Evolutionary conservation across 2,329 filamentous ascomycete species (phyloP).

Genomic region (Cyphellophora attinorum): DNA sequence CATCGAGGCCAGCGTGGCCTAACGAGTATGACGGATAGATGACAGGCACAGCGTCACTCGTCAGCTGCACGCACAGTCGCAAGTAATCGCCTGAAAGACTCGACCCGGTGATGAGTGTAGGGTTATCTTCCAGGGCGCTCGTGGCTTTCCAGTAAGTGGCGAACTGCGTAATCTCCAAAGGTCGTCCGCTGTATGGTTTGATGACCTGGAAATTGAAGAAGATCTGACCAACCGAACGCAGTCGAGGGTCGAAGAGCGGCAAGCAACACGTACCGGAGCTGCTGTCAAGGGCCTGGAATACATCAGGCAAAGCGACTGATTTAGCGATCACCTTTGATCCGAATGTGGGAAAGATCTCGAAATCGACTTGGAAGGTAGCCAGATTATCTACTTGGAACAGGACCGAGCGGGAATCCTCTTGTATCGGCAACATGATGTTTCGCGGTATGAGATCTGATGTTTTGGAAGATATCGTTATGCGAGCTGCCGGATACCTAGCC

Average conservation of each 20-base stretch:
- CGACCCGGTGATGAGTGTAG: constrained; percentile 83
- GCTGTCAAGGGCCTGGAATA: constrained; percentile 66
- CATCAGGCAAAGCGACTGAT: constrained; percentile 79
- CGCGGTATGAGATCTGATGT: constrained; percentile 91
- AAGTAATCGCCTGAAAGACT: constrained; percentile 95
- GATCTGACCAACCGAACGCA: constrained; percentile 86
- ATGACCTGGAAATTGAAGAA: constrained; percentile 93
- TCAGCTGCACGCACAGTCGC: constrained; percentile 83
- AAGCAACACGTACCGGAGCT: constrained; percentile 74
- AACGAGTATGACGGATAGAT: constrained; percentile 81
- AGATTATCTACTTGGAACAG: constrained; percentile 95
- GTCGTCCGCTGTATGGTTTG: constrained; percentile 86
- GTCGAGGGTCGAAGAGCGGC: constrained; percentile 82
- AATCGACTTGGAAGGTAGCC: constrained; percentile 87
- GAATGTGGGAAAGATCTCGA: constrained; percentile 95
- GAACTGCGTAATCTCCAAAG: constrained; percentile 93
- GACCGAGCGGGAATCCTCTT: constrained; percentile 87
- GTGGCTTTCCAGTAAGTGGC: constrained; percentile 99
- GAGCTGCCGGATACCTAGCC: constrained; percentile 88
- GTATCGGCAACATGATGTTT: constrained; percentile 89
- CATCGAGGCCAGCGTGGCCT: constrained; percentile 62
- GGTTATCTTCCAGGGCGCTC: constrained; percentile 79
- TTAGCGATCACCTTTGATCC: constrained; percentile 96
- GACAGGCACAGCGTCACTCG: constrained; percentile 75
- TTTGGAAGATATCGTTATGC: constrained; percentile 93